Base-by-base conservation (phyloP, 1,284 basidiomycete genomes). In the Paramarasmius palmivorus region DNA sequence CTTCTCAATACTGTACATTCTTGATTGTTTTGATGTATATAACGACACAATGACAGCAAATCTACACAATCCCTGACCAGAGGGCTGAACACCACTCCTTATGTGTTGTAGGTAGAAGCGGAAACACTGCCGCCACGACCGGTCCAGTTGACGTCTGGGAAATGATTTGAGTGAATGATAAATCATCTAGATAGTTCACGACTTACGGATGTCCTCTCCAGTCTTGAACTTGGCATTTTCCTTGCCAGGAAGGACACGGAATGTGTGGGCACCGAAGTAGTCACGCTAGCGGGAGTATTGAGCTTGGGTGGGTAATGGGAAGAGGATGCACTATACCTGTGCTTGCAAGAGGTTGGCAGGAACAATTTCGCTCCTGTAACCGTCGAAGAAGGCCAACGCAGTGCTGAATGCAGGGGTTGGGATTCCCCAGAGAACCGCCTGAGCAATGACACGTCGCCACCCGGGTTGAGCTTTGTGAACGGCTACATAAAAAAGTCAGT, bases 371-470 rank as follows among this genome's bases (percentile, higher is more conserved):
- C 88, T 90, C 68, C 89, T 78, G 83, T 98, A 99, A 49, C 97
- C 97, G 73, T 99, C 97, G 72, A 97, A 98, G 90, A 99, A 99
- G 60, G 96, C 93, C 49, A 99, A 83, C 49, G 96, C 95, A 53
- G 95, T 96, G 77, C 92, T 94, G 81, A 94, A 93, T 32, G 94
- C 95, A 36, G 96, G 95, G 47, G 93, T 91, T 60, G 96, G 93
- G 70, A 98, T 95, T 72, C 97, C 96, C 93, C 95, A 98, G 59
- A 98, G 91, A 59, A 93, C 88, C 58, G 93, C 92, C 77, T 99
- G 96, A 50, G 97, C 96, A 64, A 95, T 84, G 61, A 99, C 90
- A 63, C 97, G 94, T 71, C 97, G 87, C 97, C 97, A 99, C 61
- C 97, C 97, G 59, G 93, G 90, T 76, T 99, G 95, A 45, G 96